A percentile compares a stretch with the other conserved stretches of the same genome.
These are phyloP conservation scores for Colletotrichum liaoningense DNA, from an alignment of 2,329 filamentous ascomycete species.

Conservation along the genomic window DNA sequence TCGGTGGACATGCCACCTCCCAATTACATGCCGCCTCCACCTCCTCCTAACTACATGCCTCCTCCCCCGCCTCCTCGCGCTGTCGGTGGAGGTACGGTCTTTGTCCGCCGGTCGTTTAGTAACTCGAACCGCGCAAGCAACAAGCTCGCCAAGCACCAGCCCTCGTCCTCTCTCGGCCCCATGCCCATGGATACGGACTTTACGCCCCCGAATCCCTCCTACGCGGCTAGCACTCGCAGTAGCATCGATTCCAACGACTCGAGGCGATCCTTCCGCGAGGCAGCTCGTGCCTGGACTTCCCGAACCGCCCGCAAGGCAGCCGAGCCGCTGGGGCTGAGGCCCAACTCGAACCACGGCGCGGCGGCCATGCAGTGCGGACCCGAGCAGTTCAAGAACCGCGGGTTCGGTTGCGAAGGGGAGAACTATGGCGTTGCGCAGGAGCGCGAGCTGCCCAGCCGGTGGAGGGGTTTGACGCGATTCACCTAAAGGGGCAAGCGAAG, in stretches of 20 bases:
- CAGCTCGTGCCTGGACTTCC: conserved; percentile 25
- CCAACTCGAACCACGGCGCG: conserved; percentile 59
- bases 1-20: conserved; percentile 44
- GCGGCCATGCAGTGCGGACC: conserved; percentile 58
- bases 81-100: conserved; percentile 11
- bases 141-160: conserved; percentile 42
- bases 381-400: conserved; percentile 48
- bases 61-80: conserved; percentile 25
- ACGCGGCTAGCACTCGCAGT: conserved; percentile 29
- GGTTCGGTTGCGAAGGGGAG: conserved; percentile 25
- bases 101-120: conserved; percentile 32
- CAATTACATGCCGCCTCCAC: conserved; percentile 34
- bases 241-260: conserved; percentile 36
- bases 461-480: conserved; percentile 25
- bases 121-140: conserved; percentile 36
- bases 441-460: conserved; percentile 25
- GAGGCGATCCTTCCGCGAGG: conserved; percentile 23
- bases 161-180: conserved; percentile 18
- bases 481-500: conserved; percentile 30
- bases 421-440: conserved; percentile 22
- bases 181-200: conserved; percentile 22
- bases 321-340: conserved; percentile 51
- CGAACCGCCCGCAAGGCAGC: conserved; percentile 30
- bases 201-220: conserved; percentile 10
- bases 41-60: conserved; percentile 28